Conservation (phyloP, 31 red algal genomes). For the Endocladia muricata region DNA sequence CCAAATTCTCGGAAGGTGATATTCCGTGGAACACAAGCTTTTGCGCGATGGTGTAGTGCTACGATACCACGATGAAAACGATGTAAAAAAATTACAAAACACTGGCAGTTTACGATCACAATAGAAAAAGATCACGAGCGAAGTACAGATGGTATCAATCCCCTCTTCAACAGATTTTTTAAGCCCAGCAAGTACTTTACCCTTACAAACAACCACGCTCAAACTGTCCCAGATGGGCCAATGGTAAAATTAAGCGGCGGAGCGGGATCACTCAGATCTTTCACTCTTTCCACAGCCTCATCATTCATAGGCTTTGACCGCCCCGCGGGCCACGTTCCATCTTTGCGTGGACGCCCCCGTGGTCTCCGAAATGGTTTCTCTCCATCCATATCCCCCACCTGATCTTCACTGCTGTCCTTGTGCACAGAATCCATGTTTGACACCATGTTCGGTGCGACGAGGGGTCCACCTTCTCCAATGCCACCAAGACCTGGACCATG, state of each 20-base stretch:
- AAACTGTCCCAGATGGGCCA: slow-evolving; percentile 5
- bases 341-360: slow-evolving; percentile 57
- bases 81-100: no score
- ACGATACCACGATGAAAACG: no score
- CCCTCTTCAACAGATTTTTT: background rate
- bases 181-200: background rate
- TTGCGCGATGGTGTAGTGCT: slow-evolving; percentile 31
- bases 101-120: no score
- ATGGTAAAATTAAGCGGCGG: background rate
- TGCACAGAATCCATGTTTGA: background rate
- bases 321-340: slow-evolving; percentile 43
- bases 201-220: no score
- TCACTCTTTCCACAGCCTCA: background rate
- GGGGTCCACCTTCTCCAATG: no score
- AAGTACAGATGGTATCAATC: no score
- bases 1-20: slow-evolving; percentile 9
- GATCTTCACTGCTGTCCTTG: background rate
- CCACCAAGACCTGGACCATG: no score
- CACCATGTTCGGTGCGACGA: background rate
- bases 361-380: slow-evolving; percentile 36
- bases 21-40: slow-evolving; percentile 36
- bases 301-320: background rate
- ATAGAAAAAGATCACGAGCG: no score
- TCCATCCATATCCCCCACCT: background rate
- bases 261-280: slow-evolving; percentile 6